Evolutionary conservation across 768 basidiomycete genomes (phyloP).

Genomic region (Suillus placidus): DNA sequence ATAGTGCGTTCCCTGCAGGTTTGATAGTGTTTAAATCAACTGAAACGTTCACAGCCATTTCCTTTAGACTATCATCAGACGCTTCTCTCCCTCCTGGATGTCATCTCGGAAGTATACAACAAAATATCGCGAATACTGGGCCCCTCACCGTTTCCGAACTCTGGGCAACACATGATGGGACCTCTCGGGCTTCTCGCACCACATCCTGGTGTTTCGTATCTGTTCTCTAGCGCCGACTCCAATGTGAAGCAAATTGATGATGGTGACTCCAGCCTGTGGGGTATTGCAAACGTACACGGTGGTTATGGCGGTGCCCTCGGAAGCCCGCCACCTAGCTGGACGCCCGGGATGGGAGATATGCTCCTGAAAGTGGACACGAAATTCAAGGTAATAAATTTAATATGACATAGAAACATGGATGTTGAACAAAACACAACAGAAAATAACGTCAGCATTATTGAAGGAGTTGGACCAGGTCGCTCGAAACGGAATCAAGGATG

Average conservation of each 20-base stretch:
- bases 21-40: slow-evolving; percentile 3
- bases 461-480: slow-evolving; percentile 88
- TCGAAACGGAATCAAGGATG: slow-evolving; percentile 78
- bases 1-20: slow-evolving; percentile 52
- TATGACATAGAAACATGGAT: background rate
- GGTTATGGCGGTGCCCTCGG: slow-evolving; percentile 38
- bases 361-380: slow-evolving; percentile 81
- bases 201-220: slow-evolving; percentile 81
- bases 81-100: slow-evolving; percentile 84
- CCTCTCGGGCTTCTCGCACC: slow-evolving; percentile 75
- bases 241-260: slow-evolving; percentile 42
- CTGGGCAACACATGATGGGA: slow-evolving; percentile 74
- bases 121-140: slow-evolving; percentile 84
- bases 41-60: slow-evolving; percentile 63
- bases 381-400: slow-evolving; percentile 61
- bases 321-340: slow-evolving; percentile 65
- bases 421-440: slow-evolving; percentile 47
- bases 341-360: slow-evolving; percentile 64
- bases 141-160: slow-evolving; percentile 72
- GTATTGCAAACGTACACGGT: slow-evolving; percentile 59
- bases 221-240: slow-evolving; percentile 50
- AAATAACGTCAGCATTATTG: slow-evolving; percentile 76
- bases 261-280: slow-evolving; percentile 67
- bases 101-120: slow-evolving; percentile 87
- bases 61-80: slow-evolving; percentile 88